A percentile compares a stretch with the other conserved stretches of the same genome.
Conservation (phyloP, 1,139 yeast genomes). For the Nakaseomyces kungkrabaensis region DNA sequence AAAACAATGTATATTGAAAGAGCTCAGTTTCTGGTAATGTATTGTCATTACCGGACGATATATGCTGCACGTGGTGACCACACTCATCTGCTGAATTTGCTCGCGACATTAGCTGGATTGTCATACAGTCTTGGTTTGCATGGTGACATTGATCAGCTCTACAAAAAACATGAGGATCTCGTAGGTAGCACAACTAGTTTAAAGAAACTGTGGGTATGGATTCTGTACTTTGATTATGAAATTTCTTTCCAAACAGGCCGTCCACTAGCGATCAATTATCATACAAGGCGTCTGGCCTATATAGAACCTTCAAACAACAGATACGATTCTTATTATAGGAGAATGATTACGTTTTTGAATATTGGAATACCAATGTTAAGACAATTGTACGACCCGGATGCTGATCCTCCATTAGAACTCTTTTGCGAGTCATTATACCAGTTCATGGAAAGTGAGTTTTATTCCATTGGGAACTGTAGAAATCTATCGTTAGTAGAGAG, state of each 20-base stretch:
- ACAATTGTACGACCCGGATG: slow-evolving; percentile 7
- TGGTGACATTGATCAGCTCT: slow-evolving; percentile 20
- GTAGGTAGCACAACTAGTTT: slow-evolving; percentile 18
- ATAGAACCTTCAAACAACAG: neutral
- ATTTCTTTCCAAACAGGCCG: slow-evolving; percentile 25
- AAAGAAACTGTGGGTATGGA: slow-evolving; percentile 25
- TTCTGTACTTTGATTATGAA: slow-evolving; percentile 24
- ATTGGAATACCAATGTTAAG: slow-evolving; percentile 17
- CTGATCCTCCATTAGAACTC: slow-evolving; percentile 11
- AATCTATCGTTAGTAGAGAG: slow-evolving; percentile 8
- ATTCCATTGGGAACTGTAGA: slow-evolving; percentile 15
- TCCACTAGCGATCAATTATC: slow-evolving; percentile 16
- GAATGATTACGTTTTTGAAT: slow-evolving; percentile 13
- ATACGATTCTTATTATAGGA: neutral
- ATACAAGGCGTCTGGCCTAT: neutral
- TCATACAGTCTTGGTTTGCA: slow-evolving; percentile 28
- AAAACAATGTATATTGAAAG: slow-evolving; percentile 21
- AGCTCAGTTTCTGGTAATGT: slow-evolving; percentile 22
- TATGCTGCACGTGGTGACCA: slow-evolving; percentile 25
- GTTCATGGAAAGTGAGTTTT: slow-evolving; percentile 18
- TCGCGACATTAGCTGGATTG: slow-evolving; percentile 19
- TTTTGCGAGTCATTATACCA: slow-evolving; percentile 8
- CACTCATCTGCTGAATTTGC: slow-evolving; percentile 15
- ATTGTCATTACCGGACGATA: slow-evolving; percentile 14
- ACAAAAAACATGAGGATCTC: slow-evolving; percentile 11